Conservation (phyloP, 257 asterid species). For the Lavandula angustifolia region DNA sequence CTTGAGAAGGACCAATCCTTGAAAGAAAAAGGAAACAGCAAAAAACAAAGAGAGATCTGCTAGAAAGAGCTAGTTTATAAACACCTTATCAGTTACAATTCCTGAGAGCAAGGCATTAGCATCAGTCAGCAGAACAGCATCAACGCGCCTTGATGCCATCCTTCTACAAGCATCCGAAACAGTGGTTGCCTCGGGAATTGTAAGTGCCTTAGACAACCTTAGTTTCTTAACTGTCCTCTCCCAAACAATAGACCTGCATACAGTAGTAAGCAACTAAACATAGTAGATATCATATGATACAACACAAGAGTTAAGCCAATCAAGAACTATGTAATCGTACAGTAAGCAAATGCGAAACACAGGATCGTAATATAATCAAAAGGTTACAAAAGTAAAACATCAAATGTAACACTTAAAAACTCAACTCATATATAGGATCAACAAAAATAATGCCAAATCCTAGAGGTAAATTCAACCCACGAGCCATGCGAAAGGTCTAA, state of each 20-base stretch:
- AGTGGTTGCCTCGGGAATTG: slow-evolving; percentile 94
- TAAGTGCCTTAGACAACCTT: slow-evolving; percentile 85
- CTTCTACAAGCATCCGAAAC: slow-evolving; percentile 91
- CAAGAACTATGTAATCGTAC: neutral
- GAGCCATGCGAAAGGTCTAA: slow-evolving; percentile 9
- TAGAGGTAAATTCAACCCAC: neutral
- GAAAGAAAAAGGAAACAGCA: slow-evolving; percentile 14
- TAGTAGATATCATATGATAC: neutral
- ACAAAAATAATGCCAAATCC: slow-evolving; percentile 10
- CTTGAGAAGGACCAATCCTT: slow-evolving; percentile 1
- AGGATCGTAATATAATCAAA: neutral
- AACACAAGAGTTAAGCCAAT: neutral
- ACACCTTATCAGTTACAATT: slow-evolving; percentile 92
- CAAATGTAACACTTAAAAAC: neutral
- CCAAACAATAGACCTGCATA: slow-evolving; percentile 56
- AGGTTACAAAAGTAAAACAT: slow-evolving; percentile 2
- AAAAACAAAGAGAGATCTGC: neutral
- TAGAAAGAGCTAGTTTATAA: neutral
- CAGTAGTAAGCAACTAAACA: slow-evolving; percentile 5
- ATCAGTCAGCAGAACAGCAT: slow-evolving; percentile 90
- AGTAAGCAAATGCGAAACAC: neutral
- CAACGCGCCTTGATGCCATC: slow-evolving; percentile 86
- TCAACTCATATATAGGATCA: slow-evolving; percentile 1
- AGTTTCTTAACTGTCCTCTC: slow-evolving; percentile 98
- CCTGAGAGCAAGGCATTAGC: slow-evolving; percentile 94